phyloP scores from a whole-genome alignment of 441 rosid genomes.

The Manihot esculenta region DNA sequence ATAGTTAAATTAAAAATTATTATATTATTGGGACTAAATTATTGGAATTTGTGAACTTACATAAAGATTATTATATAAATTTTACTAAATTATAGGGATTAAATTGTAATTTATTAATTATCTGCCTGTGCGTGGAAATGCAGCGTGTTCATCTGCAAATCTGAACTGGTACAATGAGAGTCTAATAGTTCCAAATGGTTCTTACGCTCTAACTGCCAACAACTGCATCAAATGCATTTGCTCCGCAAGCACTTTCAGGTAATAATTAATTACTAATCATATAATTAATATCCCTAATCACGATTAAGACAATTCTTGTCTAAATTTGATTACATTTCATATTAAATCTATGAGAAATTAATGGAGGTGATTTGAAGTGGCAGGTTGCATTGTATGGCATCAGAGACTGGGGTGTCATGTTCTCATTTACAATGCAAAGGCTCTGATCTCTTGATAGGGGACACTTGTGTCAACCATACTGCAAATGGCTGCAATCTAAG shows the following conservation, averaged over 20 bases:
- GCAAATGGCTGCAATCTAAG: conserved; percentile 22
- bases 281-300: no score
- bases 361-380: no score
- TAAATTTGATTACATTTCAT: no score
- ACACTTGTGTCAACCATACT: not conserved
- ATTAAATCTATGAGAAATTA: no score
- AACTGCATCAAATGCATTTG: conserved; percentile 30
- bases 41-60: no score
- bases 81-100: no score
- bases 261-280: conserved; percentile 5
- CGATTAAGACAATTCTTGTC: no score
- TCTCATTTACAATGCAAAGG: conserved; percentile 28
- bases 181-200: conserved; percentile 29
- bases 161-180: conserved; percentile 26
- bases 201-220: conserved; percentile 27
- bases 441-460: conserved; percentile 26
- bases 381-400: conserved; percentile 26
- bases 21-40: no score
- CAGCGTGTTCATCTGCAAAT: conserved; percentile 34
- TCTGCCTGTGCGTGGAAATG: not conserved
- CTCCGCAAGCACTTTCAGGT: conserved; percentile 19
- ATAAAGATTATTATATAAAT: no score
- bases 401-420: conserved; percentile 17
- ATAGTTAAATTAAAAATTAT: no score
- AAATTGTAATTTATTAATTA: no score